These are phyloP conservation scores for Exophiala sp. DNA, from an alignment of 2,329 filamentous ascomycete species.

Conservation along the genomic window DNA sequence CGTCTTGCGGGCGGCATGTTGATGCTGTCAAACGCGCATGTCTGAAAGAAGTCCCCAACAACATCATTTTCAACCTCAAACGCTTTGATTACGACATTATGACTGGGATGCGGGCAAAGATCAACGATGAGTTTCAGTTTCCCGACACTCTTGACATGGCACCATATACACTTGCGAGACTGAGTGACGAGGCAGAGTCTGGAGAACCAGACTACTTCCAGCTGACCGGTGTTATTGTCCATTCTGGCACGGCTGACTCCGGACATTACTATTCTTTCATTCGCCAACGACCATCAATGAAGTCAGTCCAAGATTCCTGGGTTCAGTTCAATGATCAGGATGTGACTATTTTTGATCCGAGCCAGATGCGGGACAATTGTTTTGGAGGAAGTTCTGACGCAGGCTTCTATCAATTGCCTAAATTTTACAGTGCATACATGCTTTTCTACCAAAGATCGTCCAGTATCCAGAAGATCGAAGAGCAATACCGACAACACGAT, in stretches of 20 bases:
- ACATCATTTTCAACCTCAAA: conserved; percentile 89
- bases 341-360: conserved; percentile 71
- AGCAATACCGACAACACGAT: conserved; percentile 42
- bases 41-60: conserved; percentile 86
- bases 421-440: conserved; percentile 89
- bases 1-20: conserved; percentile 80
- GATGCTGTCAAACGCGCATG: conserved; percentile 92
- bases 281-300: conserved; percentile 65
- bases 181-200: conserved; percentile 60
- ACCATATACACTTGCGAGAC: conserved; percentile 81
- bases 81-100: conserved; percentile 53
- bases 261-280: conserved; percentile 98
- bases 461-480: conserved; percentile 56
- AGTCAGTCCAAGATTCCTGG: conserved; percentile 58
- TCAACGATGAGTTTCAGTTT: conserved; percentile 93
- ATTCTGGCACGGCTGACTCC: conserved; percentile 86
- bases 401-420: conserved; percentile 47
- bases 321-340: conserved; percentile 92
- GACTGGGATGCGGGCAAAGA: conserved; percentile 79
- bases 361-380: conserved; percentile 68
- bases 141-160: conserved; percentile 79
- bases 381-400: conserved; percentile 70
- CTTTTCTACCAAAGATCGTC: conserved; percentile 87
- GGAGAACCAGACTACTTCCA: conserved; percentile 75
- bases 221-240: conserved; percentile 90